phyloP scores from a whole-genome alignment of 331 rosid genomes.

The Telfairia occidentalis region DNA sequence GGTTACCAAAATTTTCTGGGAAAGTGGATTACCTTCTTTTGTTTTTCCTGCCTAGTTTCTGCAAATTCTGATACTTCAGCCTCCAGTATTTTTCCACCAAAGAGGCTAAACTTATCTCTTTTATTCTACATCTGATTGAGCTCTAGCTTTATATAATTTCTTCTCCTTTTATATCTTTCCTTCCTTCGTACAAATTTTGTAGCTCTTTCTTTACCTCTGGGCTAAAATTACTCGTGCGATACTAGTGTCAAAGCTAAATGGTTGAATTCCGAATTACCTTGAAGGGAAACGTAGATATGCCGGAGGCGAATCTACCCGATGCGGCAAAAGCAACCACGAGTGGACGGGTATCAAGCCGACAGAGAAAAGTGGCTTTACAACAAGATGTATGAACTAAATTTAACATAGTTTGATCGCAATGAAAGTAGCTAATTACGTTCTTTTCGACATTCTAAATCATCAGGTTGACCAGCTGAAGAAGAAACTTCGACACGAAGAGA shows the following conservation, averaged over 20 bases:
- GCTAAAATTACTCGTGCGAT: neutral
- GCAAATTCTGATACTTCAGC: neutral
- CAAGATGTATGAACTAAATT: slow-evolving; percentile 49
- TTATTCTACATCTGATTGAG: slow-evolving; percentile 1
- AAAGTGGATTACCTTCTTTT: neutral
- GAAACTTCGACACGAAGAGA: slow-evolving; percentile 82
- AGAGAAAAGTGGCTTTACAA: slow-evolving; percentile 60
- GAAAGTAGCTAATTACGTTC: neutral
- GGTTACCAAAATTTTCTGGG: neutral
- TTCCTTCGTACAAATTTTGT: slow-evolving; percentile 2
- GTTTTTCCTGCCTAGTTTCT: neutral
- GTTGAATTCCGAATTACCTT: slow-evolving; percentile 11
- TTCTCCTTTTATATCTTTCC: neutral
- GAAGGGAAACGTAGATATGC: slow-evolving; percentile 53
- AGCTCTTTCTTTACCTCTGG: neutral
- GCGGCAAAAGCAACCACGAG: slow-evolving; percentile 24
- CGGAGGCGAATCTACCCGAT: slow-evolving; percentile 27
- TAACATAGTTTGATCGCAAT: slow-evolving; percentile 9
- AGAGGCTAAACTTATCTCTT: neutral
- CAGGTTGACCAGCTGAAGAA: slow-evolving; percentile 89
- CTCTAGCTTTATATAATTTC: neutral
- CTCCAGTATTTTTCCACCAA: neutral
- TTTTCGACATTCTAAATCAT: slow-evolving; percentile 7
- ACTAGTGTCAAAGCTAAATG: slow-evolving; percentile 14
- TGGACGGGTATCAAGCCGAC: slow-evolving; percentile 32